Evolutionary conservation across 23 red algal species (phyloP).

Genomic region (Gracilaria domingensis): DNA sequence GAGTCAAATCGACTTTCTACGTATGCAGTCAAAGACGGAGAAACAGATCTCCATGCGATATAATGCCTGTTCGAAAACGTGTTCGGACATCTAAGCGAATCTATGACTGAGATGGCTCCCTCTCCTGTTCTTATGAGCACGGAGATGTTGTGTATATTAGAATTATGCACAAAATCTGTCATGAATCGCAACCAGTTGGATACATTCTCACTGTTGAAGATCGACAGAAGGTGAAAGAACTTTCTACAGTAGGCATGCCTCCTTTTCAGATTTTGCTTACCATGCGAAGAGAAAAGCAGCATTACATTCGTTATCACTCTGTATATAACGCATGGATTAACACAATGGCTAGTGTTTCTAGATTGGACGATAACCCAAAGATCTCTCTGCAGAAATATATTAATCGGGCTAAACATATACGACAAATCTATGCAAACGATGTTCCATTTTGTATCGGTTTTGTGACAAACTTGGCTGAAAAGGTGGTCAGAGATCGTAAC

Average conservation of each 20-base stretch:
- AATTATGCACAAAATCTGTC: no score
- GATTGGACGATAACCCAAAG: not conserved
- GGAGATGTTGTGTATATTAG: no score
- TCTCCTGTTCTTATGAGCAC: no score
- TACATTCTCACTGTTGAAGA: no score
- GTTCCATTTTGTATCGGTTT: not conserved
- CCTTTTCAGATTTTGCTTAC: slow-evolving; percentile 7
- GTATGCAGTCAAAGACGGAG: no score
- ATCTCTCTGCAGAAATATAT: not conserved
- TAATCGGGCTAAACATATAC: not conserved
- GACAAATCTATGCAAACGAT: not conserved
- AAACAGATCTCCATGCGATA: no score
- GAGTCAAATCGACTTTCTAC: no score
- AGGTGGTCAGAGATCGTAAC: not conserved
- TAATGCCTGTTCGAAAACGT: no score
- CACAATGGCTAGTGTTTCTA: not conserved
- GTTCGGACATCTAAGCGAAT: no score
- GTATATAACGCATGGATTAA: slow-evolving; percentile 2
- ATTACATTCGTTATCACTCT: not conserved
- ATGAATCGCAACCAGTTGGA: no score
- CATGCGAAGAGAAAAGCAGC: not conserved
- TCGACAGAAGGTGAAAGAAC: not conserved
- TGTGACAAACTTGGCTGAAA: not conserved
- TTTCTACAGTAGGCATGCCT: not conserved
- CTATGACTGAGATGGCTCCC: no score